Conservation (phyloP, 768 basidiomycete species). For the Tephrocybe sp. region DNA sequence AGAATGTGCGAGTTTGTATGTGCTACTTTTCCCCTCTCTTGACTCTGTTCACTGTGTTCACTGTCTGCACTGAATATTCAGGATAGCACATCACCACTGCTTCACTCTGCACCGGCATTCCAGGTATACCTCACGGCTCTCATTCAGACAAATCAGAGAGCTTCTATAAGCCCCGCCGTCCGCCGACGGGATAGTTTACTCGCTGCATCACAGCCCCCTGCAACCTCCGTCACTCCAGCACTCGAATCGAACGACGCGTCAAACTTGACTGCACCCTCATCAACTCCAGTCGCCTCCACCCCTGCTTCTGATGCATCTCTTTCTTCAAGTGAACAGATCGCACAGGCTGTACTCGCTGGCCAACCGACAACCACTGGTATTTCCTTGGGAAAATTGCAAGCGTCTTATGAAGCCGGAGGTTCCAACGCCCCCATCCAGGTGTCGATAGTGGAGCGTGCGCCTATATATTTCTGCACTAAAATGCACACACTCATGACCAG, state of each 20-base stretch:
- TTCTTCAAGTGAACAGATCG: conserved; percentile 39
- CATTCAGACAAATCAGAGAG: conserved; percentile 51
- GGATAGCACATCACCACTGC: conserved; percentile 67
- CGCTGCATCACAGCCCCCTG: conserved; percentile 25
- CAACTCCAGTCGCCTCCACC: too few relatives aligned
- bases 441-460: conserved; percentile 77
- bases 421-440: conserved; percentile 70
- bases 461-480: background rate
- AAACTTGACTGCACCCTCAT: conserved; percentile 12
- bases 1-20: conserved; percentile 79
- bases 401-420: conserved; percentile 41
- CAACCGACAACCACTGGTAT: conserved; percentile 25
- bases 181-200: conserved; percentile 66
- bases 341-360: conserved; percentile 45
- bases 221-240: conserved; percentile 3
- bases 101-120: conserved; percentile 71
- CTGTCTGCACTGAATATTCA: conserved; percentile 27
- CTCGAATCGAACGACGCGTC: conserved; percentile 11
- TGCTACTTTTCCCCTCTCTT: too few relatives aligned
- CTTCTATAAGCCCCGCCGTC: conserved; percentile 63
- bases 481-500: conserved; percentile 8
- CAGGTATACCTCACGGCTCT: conserved; percentile 72
- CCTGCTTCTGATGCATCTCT: conserved; percentile 11
- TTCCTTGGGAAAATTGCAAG: conserved; percentile 41
- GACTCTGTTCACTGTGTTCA: background rate